Conservation (phyloP, 768 basidiomycete species). For the Leccinum subgranulosum region DNA sequence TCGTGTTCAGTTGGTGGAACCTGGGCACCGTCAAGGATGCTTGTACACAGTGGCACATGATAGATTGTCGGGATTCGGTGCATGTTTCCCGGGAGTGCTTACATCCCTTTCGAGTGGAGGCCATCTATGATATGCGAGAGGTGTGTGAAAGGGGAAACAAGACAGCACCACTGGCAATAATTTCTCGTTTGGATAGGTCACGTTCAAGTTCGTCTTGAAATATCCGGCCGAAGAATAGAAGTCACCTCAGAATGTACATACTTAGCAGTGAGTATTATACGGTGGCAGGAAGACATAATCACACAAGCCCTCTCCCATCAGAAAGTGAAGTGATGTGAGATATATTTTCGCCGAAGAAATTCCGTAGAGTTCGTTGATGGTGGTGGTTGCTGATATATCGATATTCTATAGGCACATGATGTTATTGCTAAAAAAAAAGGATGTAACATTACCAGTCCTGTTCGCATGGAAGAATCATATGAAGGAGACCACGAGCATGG, state of each 20-base stretch:
- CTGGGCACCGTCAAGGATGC: neutral
- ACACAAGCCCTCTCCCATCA: neutral
- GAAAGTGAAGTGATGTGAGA: neutral
- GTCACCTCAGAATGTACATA: neutral
- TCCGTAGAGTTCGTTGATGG: neutral
- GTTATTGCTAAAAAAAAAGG: neutral
- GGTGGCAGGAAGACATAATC: neutral
- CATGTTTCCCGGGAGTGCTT: no score
- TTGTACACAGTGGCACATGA: neutral
- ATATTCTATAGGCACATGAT: neutral
- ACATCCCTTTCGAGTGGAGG: no score
- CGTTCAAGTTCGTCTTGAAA: neutral
- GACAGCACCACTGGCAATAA: neutral
- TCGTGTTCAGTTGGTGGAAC: neutral
- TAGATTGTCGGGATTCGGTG: no score
- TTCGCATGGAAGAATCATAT: neutral
- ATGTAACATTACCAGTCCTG: neutral
- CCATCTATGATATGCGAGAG: no score
- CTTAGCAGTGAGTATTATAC: no score
- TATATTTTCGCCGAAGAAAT: neutral
- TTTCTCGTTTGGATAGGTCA: neutral
- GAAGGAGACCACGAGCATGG: neutral
- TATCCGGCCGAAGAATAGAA: neutral
- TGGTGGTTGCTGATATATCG: neutral
- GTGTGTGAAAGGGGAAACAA: no score